Base-by-base conservation (phyloP, 2,329 filamentous ascomycete genomes). In the Epichloe baconii region DNA sequence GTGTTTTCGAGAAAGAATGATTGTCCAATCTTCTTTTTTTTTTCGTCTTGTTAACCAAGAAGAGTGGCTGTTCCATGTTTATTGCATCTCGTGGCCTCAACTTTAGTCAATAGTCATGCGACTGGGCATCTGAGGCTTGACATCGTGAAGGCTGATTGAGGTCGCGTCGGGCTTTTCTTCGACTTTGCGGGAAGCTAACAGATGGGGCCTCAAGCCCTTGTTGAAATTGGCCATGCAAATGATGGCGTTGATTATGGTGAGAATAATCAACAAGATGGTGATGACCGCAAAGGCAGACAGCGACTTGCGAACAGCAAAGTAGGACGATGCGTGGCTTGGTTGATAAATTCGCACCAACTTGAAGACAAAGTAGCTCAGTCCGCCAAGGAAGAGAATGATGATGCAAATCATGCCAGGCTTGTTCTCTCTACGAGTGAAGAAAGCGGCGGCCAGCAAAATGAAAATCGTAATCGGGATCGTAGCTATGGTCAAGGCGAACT, bases 281-380 rank as follows among this genome's bases (percentile, higher is more conserved):
- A 98, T 84, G 56, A 95, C 82, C 48, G 93, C 91, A 63, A 98
- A 98, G 53, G 89, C 88, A 5, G 91, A 96, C 62, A 98, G 75
- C 15, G 86, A 91, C 62, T 85, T 86, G 55, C 85, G 80, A 38
- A 93, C 91, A 4, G 91, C 84, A 48, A 75, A 65, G 71, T 97
- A 98, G 57, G 80, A 75, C 1, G 65, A 50, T 48, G 64, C 66
- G 58, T 80, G 78, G 43, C 66, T 66, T 11, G 79, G 72, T 59
- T 85, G 81, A 69, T 95, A 98, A 81, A 98, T 98, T 65, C 93
- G 87, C 53, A 93, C 85, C 50, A 98, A 81, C 76, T 98, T 98
- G 80, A 96, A 98, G 64, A 95, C 79, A 74, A 98, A 98, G 73
- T 97, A 98, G 52, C 83, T 88, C 57, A 97, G 78, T 40, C 83